Evolutionary conservation across 2,329 filamentous ascomycete species (phyloP), one percentile per base, ranked within the genome.

Genomic region (Polytolypa hystricis): DNA sequence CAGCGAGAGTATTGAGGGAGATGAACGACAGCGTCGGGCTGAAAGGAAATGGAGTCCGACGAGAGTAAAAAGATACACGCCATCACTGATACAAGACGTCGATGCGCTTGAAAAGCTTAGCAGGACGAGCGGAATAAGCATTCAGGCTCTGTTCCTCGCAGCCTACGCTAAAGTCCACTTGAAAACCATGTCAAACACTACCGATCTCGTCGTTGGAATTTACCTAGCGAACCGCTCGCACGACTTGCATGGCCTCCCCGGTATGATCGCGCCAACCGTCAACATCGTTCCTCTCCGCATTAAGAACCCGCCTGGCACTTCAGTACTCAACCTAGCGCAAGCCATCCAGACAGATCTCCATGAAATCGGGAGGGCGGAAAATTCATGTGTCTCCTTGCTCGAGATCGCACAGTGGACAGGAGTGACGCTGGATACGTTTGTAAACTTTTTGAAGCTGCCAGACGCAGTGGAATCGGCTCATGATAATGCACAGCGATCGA

Each of bases 201-300:
- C 10, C 5, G 25, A 73, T 26, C 57, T 83, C 2, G 60, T 84
- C 0, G 69, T 94, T 34, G 87, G 86, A 2, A 59, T 94, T 15
- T 95, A 94, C 55, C 71, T 93, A 6, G 83, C 85, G 28, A 93
- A 93, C 54, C 73, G 85, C 35, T 69, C 71, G 0, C 64, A 71
- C 8, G 61, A 65, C 15, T 57, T 69, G 6, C 61, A 69, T 3
- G 61, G 68, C 3, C 53, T 76, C 1, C 61, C 72, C 2, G 53
- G 64, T 0, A 61, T 73, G 2, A 47, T 70, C 0, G 78, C 75
- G 20, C 86, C 87, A 0, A 91, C 84, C 0, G 67, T 95, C 14
- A 87, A 82, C 46, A 67, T 95, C 3, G 69, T 93, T 2, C 85
- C 86, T 0, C 58, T 95, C 0, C 67, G 69, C 8, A 70, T 91